phyloP scores from a whole-genome alignment of 2,329 filamentous ascomycete genomes.

The Ascochyta fabae region DNA sequence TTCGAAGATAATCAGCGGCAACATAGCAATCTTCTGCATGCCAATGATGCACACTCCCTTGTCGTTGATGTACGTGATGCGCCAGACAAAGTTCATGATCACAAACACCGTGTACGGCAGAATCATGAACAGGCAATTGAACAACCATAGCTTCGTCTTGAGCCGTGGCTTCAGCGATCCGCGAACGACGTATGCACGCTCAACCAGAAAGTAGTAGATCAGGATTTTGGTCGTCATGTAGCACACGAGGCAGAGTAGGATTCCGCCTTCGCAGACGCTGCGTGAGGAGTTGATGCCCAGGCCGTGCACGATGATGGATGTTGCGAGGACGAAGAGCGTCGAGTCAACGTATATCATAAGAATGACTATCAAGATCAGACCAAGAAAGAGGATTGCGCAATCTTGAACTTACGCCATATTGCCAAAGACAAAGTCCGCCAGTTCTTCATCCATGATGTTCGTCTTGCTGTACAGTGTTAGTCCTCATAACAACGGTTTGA shows the following conservation, averaged over 20 bases:
- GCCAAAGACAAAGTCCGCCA: conserved; percentile 35
- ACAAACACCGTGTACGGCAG: conserved; percentile 53
- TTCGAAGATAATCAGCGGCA: conserved; percentile 68
- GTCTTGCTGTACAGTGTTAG: conserved; percentile 24
- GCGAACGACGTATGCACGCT: conserved; percentile 69
- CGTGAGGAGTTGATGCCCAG: conserved; percentile 62
- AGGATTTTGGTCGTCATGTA: conserved; percentile 71
- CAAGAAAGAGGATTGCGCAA: background rate
- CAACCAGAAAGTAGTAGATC: conserved; percentile 70
- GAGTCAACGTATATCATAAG: conserved; percentile 67
- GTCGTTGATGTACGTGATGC: conserved; percentile 61
- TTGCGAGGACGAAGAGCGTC: conserved; percentile 64
- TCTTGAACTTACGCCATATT: conserved; percentile 21
- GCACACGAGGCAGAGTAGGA: conserved; percentile 66
- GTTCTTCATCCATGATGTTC: conserved; percentile 28
- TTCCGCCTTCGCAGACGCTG: conserved; percentile 62
- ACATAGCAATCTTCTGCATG: conserved; percentile 64
- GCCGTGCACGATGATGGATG: conserved; percentile 63
- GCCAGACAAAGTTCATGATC: conserved; percentile 64
- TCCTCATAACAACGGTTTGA: background rate
- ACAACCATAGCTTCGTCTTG: conserved; percentile 64
- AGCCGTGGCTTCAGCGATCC: conserved; percentile 59
- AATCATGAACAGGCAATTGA: conserved; percentile 67
- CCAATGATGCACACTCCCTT: conserved; percentile 67
- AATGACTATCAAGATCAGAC: conserved; percentile 55